phyloP scores from a whole-genome alignment of 768 basidiomycete genomes.

The Tricholoma hemisulphureum region DNA sequence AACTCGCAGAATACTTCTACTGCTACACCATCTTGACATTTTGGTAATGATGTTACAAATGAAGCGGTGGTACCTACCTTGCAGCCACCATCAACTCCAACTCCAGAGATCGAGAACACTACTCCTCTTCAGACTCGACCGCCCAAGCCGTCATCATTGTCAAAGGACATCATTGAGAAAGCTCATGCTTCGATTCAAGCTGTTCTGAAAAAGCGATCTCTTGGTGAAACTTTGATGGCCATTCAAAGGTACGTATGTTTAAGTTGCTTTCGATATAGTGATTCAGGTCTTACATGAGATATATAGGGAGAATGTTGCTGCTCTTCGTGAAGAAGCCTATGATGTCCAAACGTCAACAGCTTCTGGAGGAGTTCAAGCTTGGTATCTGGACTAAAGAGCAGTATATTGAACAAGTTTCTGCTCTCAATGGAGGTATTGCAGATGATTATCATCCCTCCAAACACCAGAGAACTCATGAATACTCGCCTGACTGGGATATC shows the following conservation, averaged over 20 bases:
- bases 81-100: background rate
- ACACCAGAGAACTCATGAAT: background rate
- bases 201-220: too few species aligned
- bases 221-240: background rate
- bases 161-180: background rate
- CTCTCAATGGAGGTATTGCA: background rate
- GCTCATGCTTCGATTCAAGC: background rate
- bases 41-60: background rate
- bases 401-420: background rate
- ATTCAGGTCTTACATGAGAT: too few species aligned
- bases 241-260: background rate
- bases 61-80: background rate
- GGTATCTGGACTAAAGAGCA: background rate
- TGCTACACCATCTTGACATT: constrained; percentile 1
- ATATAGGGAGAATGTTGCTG: too few species aligned
- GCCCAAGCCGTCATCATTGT: background rate
- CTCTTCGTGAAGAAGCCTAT: too few species aligned
- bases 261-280: too few species aligned
- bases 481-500: constrained; percentile 3
- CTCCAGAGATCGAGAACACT: background rate
- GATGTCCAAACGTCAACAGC: too few species aligned
- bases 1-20: background rate
- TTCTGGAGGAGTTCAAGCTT: too few species aligned
- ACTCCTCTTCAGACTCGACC: background rate
- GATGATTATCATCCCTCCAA: background rate